Conservation (phyloP, 371 early-diverging fungal genomes). For the Mortierella sp. region DNA sequence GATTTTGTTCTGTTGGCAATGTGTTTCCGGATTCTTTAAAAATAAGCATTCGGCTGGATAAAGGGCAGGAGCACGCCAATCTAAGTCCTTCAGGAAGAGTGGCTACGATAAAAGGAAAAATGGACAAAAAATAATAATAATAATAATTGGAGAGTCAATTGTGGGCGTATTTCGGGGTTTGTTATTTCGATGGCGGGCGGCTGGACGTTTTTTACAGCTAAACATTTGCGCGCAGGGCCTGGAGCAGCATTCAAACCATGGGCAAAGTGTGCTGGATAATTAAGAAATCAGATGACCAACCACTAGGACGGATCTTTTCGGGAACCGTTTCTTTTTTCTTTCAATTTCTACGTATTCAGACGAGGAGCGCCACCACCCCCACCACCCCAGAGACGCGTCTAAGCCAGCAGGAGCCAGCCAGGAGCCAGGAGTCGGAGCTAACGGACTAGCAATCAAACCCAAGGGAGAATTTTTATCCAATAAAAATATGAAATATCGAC, state of each 20-base stretch:
- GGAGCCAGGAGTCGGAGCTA: conserved; percentile 19
- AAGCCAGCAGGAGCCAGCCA: conserved; percentile 31
- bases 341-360: conserved; percentile 31
- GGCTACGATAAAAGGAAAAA: conserved; percentile 3
- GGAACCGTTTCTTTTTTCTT: conserved; percentile 44
- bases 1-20: not conserved
- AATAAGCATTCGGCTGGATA: not conserved
- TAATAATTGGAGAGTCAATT: not conserved
- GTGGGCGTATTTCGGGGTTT: conserved; percentile 2
- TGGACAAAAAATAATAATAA: conserved; percentile 6
- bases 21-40: not conserved
- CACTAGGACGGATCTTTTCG: conserved; percentile 52
- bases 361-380: conserved; percentile 58
- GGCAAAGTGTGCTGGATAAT: conserved; percentile 23
- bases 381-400: conserved; percentile 58
- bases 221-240: conserved; percentile 1
- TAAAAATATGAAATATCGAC: not conserved
- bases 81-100: conserved; percentile 10
- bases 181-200: conserved; percentile 8
- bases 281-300: conserved; percentile 54
- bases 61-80: conserved; percentile 11
- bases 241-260: conserved; percentile 21
- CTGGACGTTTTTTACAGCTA: not conserved
- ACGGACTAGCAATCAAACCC: conserved; percentile 12
- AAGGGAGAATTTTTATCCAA: conserved; percentile 7